Evolutionary conservation across 345 rosid genomes (phyloP), one percentile per base, ranked within the genome.

Genomic region (Eucalyptus pumila): DNA sequence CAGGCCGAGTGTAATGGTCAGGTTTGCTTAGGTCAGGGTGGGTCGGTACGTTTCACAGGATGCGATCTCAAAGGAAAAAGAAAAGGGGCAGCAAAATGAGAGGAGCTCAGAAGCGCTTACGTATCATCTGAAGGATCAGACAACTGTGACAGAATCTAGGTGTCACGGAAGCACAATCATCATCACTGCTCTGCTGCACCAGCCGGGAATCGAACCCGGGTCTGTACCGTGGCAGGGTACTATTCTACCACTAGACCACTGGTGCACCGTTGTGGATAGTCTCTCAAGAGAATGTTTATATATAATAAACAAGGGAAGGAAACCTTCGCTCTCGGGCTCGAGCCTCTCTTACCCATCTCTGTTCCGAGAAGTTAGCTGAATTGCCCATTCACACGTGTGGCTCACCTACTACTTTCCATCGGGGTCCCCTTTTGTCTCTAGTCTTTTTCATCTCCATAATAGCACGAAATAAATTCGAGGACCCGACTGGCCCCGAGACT

Each of bases 231-330:
- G 94, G 95, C 93, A 95, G 93, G 94, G 94, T 96, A 94, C 94
- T 96, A 95, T 96, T 95, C 96, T 96, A 95, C 95, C 96, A 94
- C 95, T 94, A 95, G 96, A 94, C 97, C 95, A 94, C 95, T 94
- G 98, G 97, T 94, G 97, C 94, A 0, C 1, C 2, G 48, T 34
- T 54, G 27, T 5, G 7, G 0, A 3, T 1, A 3, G 2, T 4
- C 1, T 15, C 7, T 2, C 54, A 1, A 21, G 4, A 80, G 2
- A 87, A 27, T 19, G 1, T 1, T 7, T 2, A 72, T 87, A 87
- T 40, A 40, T 4, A 1, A 51, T 13, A 5, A 26, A 60, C 1
- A 86, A 19, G 34, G 60, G 32, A 37, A 58, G 48, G 47, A 37
- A 52, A 3, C 58, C 26, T 7, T 9, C 56, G 9, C 23, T 7